Base-by-base conservation (phyloP, 1,139 yeast genomes). In the Schwanniomyces etchellsii region DNA sequence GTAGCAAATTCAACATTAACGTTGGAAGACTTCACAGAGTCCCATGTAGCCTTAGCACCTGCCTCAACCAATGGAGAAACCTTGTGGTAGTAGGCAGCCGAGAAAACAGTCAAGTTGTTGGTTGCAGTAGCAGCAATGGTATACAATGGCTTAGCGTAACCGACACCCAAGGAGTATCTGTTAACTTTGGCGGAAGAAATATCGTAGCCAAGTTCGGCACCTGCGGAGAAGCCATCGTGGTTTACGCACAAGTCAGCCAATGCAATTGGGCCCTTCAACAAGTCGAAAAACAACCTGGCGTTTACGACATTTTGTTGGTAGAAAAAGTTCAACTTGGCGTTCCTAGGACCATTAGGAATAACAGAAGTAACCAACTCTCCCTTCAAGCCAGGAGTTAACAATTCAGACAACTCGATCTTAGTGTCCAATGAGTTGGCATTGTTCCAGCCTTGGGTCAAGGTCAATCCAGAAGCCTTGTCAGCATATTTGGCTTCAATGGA, bases 41-140 rank as follows among this genome's bases (percentile, higher is more conserved):
- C 96, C 81, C 93, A 85, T 47, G 93, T 81, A 55, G 96, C 95
- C 76, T 84, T 89, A 52, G 96, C 95, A 71, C 96, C 97, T 51
- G 89, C 95, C 76, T 91, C 96, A 50, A 91, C 88, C 51, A 71
- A 67, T 45, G 93, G 84, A 50, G 88, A 77, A 45, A 91, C 95
- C 66, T 75, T 83, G 82, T 91, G 97, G 88, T 79, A 91, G 80
- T 89, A 88, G 50, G 96, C 91, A 52, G 96, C 96, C 36, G 96
- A 74, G 77, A 82, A 86, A 47, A 89, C 81, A 38, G 88, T 77
- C 60, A 89, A 76, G 78, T 88, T 86, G 72, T 83, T 78, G 59
- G 93, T 76, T 52, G 95, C 88, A 50, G 93, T 78, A 45, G 91
- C 74, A 42, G 96, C 88, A 47, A 91, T 78, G 41, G 94, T 74